These are phyloP conservation scores for Geosmithia morbida DNA, from an alignment of 2,329 filamentous ascomycete genomes.

Conservation along the genomic window DNA sequence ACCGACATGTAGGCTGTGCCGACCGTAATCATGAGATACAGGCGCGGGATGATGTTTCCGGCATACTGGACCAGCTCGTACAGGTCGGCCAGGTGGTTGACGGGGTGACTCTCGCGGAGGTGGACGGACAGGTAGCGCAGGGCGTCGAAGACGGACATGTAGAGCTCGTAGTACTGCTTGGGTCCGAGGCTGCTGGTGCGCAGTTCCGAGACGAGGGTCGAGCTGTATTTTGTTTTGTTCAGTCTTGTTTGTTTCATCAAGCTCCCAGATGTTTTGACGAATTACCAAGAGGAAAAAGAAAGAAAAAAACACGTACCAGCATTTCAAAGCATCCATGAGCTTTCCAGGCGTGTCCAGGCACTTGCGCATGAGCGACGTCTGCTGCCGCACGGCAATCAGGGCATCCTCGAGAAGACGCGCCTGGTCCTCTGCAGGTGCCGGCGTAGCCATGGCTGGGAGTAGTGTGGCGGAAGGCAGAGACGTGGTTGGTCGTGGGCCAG, in stretches of 20 bases:
- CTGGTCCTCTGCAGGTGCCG: constrained; percentile 62
- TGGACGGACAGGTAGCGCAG: constrained; percentile 92
- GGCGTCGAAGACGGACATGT: constrained; percentile 98
- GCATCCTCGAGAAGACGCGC: constrained; percentile 95
- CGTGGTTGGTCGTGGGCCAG: neutral
- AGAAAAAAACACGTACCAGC: too few relatives aligned
- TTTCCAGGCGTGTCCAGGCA: constrained; percentile 95
- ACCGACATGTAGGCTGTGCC: constrained; percentile 99
- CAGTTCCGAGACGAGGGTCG: constrained; percentile 94
- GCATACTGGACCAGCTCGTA: constrained; percentile 98
- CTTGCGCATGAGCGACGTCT: constrained; percentile 94
- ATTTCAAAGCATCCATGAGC: constrained; percentile 99
- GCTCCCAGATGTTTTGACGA: constrained; percentile 1
- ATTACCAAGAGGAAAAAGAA: constrained; percentile 7
- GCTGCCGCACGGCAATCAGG: constrained; percentile 87
- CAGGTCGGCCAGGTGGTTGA: constrained; percentile 93
- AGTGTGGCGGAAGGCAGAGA: neutral
- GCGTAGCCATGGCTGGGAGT: constrained; percentile 27
- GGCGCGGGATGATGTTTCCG: constrained; percentile 87
- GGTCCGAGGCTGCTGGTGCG: constrained; percentile 94
- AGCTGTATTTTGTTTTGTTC: constrained; percentile 37
- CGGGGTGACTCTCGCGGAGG: constrained; percentile 90
- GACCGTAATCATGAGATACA: constrained; percentile 99
- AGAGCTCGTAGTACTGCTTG: constrained; percentile 99
- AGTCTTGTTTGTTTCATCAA: constrained; percentile 2